Conservation (phyloP, 2,329 filamentous ascomycete species). For the Pseudovirgaria hyperparasitica region DNA sequence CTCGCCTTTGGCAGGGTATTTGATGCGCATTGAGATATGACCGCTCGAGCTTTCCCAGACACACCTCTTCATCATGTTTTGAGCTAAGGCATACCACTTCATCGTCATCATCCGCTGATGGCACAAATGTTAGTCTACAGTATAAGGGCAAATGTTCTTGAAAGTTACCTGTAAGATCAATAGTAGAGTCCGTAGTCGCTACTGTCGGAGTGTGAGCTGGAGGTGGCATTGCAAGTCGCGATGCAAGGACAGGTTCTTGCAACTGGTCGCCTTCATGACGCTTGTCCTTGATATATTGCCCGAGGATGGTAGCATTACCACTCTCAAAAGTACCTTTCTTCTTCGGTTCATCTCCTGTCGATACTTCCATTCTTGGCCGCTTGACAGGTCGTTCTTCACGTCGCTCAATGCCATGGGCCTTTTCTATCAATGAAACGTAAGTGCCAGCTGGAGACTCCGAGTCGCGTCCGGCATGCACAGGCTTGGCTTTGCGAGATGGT, state of each 20-base stretch:
- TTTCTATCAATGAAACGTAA: conserved; percentile 59
- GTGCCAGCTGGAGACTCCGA: neutral
- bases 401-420: conserved; percentile 60
- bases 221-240: too few relatives aligned
- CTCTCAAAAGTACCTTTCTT: conserved; percentile 21
- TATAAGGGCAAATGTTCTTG: conserved; percentile 11
- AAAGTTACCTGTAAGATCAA: neutral
- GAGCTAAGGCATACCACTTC: conserved; percentile 43
- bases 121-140: conserved; percentile 13
- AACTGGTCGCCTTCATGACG: too few relatives aligned
- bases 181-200: neutral
- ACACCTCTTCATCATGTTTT: conserved; percentile 57
- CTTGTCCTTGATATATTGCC: conserved; percentile 56
- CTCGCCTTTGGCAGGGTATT: conserved; percentile 57
- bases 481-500: neutral
- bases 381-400: conserved; percentile 50
- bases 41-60: conserved; percentile 64
- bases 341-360: conserved; percentile 23
- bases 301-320: conserved; percentile 44
- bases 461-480: neutral
- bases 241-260: too few relatives aligned
- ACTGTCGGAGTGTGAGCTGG: too few relatives aligned
- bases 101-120: conserved; percentile 50
- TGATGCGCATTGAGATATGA: conserved; percentile 52
- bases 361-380: conserved; percentile 13